Evolutionary conservation across 768 basidiomycete species (phyloP).

Genomic region (Phylloporus arenicola): DNA sequence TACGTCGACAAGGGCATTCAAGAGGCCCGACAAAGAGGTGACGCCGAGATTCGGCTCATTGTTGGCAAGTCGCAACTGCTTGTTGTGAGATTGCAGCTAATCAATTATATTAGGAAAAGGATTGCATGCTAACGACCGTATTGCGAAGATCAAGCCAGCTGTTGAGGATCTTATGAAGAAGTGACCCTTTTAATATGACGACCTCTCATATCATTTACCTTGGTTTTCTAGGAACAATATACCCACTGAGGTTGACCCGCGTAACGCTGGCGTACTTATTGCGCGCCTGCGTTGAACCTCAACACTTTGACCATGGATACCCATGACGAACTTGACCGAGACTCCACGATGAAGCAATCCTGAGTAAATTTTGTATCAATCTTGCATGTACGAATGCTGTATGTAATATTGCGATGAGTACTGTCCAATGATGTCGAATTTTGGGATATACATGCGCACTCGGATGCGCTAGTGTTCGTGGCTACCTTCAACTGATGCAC

Average conservation of each 20-base stretch:
- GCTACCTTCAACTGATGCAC: too few relatives aligned
- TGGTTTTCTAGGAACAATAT: conserved; percentile 61
- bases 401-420: too few relatives aligned
- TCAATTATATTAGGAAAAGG: conserved; percentile 60
- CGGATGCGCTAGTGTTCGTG: too few relatives aligned
- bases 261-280: conserved; percentile 80
- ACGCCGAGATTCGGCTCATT: conserved; percentile 68
- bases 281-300: conserved; percentile 44
- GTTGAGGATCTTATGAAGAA: conserved; percentile 82
- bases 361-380: too few relatives aligned
- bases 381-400: too few relatives aligned
- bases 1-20: conserved; percentile 67
- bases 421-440: too few relatives aligned
- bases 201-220: neutral
- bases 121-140: conserved; percentile 69
- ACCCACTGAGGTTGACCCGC: conserved; percentile 66
- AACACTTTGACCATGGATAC: too few relatives aligned
- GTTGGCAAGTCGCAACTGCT: conserved; percentile 57
- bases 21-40: conserved; percentile 58
- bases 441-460: too few relatives aligned
- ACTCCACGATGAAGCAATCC: too few relatives aligned
- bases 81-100: neutral
- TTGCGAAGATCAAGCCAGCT: conserved; percentile 91
- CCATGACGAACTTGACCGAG: too few relatives aligned
- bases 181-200: conserved; percentile 30